These are phyloP conservation scores for Ramularia collo-cygni DNA, from an alignment of 2,329 filamentous ascomycete genomes.

Conservation along the genomic window DNA sequence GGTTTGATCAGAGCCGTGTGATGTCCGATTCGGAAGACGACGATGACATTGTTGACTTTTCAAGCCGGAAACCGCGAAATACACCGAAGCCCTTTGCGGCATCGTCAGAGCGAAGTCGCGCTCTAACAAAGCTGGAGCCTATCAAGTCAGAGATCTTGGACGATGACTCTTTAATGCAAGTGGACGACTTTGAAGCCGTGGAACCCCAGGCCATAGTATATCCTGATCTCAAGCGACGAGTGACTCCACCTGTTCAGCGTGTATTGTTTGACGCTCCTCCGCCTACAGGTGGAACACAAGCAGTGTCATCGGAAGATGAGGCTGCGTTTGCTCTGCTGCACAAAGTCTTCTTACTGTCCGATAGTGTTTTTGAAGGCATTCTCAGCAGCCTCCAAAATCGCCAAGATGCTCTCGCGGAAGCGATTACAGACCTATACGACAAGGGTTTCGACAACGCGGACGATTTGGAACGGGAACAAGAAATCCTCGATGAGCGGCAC, in stretches of 20 bases:
- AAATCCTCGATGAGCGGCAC: constrained; percentile 14
- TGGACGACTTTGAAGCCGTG: no score
- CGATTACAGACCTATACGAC: constrained; percentile 18
- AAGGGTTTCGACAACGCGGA: constrained; percentile 14
- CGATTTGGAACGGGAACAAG: constrained; percentile 14
- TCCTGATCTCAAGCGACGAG: no score
- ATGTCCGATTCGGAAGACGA: constrained; percentile 26
- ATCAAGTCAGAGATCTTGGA: neutral
- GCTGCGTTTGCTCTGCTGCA: constrained; percentile 8
- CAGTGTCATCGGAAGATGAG: constrained; percentile 6
- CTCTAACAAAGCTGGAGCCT: constrained; percentile 5
- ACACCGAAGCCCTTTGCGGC: neutral
- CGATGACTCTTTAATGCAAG: neutral
- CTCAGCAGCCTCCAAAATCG: constrained; percentile 11
- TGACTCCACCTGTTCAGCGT: neutral
- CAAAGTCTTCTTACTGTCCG: constrained; percentile 19
- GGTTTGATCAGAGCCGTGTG: neutral
- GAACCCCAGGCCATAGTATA: no score
- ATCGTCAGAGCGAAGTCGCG: constrained; percentile 6
- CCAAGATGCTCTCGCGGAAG: constrained; percentile 16
- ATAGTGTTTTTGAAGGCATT: constrained; percentile 12
- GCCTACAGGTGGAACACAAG: constrained; percentile 11
- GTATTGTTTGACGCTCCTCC: constrained; percentile 6
- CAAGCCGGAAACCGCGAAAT: constrained; percentile 4
- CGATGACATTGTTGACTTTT: constrained; percentile 24